These are phyloP conservation scores for Rutstroemia sp. DNA, from an alignment of 2,329 filamentous ascomycete species.

Conservation along the genomic window DNA sequence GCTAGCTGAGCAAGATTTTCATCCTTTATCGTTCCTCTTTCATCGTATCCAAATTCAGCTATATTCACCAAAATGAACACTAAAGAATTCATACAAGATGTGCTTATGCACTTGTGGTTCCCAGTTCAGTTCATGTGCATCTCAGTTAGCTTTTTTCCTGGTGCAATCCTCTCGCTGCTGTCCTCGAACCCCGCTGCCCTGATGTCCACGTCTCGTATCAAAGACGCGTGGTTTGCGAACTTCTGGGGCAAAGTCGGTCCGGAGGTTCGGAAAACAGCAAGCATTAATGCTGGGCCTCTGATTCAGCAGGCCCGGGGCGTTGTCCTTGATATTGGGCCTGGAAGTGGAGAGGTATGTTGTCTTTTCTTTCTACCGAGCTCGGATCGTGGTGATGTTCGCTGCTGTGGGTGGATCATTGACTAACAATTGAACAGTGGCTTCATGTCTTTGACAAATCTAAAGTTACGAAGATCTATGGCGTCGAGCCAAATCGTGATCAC, in stretches of 20 bases:
- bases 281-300: slow-evolving; percentile 39
- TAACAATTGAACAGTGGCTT: slow-evolving; percentile 30
- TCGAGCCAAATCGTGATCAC: slow-evolving; percentile 54
- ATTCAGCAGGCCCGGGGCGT: slow-evolving; percentile 19
- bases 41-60: no score
- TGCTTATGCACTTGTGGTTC: slow-evolving; percentile 24
- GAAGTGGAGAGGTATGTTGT: slow-evolving; percentile 46
- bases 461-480: slow-evolving; percentile 45
- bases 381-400: background rate
- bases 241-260: slow-evolving; percentile 55
- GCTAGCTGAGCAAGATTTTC: no score
- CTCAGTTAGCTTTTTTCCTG: slow-evolving; percentile 43
- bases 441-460: slow-evolving; percentile 9
- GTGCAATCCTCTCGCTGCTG: slow-evolving; percentile 40
- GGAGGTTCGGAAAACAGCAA: slow-evolving; percentile 36
- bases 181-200: slow-evolving; percentile 32
- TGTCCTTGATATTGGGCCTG: slow-evolving; percentile 51
- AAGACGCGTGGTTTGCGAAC: slow-evolving; percentile 47
- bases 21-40: background rate
- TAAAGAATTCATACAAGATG: slow-evolving; percentile 10
- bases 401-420: slow-evolving; percentile 43
- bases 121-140: slow-evolving; percentile 48
- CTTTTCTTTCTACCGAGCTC: slow-evolving; percentile 33
- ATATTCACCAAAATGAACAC: background rate
- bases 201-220: slow-evolving; percentile 32